Evolutionary conservation across 176 grass and related monocot genomes (phyloP).

Genomic region (Saccharum spontaneum): DNA sequence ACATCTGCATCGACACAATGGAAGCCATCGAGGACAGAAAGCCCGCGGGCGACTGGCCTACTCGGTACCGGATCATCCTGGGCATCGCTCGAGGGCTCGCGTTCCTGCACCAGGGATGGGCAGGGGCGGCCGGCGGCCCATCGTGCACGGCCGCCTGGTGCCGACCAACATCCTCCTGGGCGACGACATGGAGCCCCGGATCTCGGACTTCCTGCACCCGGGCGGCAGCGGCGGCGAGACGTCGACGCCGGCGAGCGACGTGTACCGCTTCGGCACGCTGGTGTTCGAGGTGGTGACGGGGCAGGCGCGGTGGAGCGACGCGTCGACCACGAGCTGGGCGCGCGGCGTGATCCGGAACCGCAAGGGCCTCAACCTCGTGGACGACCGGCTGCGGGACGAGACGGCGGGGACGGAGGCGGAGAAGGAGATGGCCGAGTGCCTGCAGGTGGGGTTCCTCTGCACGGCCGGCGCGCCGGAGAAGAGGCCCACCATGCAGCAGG

Average conservation of each 20-base stretch:
- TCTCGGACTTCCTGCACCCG: constrained; percentile 45
- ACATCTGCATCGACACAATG: constrained; percentile 47
- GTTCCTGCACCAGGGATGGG: constrained; percentile 86
- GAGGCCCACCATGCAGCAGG: constrained; percentile 86
- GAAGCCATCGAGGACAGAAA: constrained; percentile 33
- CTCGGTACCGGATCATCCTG: constrained; percentile 58
- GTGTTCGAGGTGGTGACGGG: constrained; percentile 70
- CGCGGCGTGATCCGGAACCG: constrained; percentile 48
- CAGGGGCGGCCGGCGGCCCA: constrained; percentile 29
- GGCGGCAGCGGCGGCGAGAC: not conserved
- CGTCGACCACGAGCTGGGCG: constrained; percentile 32
- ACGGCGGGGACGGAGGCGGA: constrained; percentile 14
- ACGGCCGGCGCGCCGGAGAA: constrained; percentile 61
- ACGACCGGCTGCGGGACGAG: constrained; percentile 41
- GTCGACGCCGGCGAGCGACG: constrained; percentile 47
- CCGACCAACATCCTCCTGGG: constrained; percentile 64
- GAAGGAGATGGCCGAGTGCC: constrained; percentile 55
- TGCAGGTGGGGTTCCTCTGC: constrained; percentile 73
- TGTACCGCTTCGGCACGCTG: constrained; percentile 66
- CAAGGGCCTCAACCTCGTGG: constrained; percentile 50
- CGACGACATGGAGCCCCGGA: constrained; percentile 72
- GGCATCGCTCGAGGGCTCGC: constrained; percentile 72
- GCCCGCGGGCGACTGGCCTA: constrained; percentile 46
- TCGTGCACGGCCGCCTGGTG: constrained; percentile 66
- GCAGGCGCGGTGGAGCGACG: constrained; percentile 41